A percentile compares a stretch with the other conserved stretches of the same genome.
Evolutionary conservation across 768 basidiomycete genomes (phyloP).

Genomic region (Leccinellum albellum): DNA sequence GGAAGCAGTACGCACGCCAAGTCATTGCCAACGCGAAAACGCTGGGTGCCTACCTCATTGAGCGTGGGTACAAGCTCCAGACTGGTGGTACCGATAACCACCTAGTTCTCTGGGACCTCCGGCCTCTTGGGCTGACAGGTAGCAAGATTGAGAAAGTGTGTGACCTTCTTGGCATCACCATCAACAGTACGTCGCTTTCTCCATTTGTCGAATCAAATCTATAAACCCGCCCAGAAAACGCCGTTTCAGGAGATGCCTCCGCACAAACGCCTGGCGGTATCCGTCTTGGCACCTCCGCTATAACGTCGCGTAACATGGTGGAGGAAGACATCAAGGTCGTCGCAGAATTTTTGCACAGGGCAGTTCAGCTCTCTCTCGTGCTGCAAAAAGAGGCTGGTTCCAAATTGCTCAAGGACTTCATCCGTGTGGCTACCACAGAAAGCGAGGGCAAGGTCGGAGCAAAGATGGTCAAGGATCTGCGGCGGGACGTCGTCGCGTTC

Average conservation of each 20-base stretch:
- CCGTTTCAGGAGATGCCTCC: constrained; percentile 93
- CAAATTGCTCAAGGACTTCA: constrained; percentile 95
- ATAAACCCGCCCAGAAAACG: constrained; percentile 64
- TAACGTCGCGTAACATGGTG: constrained; percentile 92
- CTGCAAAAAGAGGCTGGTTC: constrained; percentile 94
- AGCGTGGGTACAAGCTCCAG: constrained; percentile 91
- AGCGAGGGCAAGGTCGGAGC: constrained; percentile 70
- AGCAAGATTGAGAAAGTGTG: constrained; percentile 99
- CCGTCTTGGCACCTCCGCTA: constrained; percentile 88
- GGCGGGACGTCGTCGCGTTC: constrained; percentile 77
- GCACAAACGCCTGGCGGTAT: constrained; percentile 97
- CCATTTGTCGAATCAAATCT: background rate
- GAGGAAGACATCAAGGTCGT: constrained; percentile 86
- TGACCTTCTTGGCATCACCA: constrained; percentile 93
- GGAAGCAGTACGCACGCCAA: constrained; percentile 90
- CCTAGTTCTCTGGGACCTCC: constrained; percentile 95
- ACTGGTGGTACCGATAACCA: constrained; percentile 97
- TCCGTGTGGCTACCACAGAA: constrained; percentile 68
- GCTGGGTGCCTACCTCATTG: constrained; percentile 66
- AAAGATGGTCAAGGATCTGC: constrained; percentile 66
- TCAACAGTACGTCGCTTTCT: constrained; percentile 67
- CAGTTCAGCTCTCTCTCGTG: constrained; percentile 83
- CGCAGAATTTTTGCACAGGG: constrained; percentile 88
- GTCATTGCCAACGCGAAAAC: constrained; percentile 86
- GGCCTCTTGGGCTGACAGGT: constrained; percentile 93